Base-by-base conservation (phyloP, 495 filamentous ascomycete species). In the Pyrenula massariospora region DNA sequence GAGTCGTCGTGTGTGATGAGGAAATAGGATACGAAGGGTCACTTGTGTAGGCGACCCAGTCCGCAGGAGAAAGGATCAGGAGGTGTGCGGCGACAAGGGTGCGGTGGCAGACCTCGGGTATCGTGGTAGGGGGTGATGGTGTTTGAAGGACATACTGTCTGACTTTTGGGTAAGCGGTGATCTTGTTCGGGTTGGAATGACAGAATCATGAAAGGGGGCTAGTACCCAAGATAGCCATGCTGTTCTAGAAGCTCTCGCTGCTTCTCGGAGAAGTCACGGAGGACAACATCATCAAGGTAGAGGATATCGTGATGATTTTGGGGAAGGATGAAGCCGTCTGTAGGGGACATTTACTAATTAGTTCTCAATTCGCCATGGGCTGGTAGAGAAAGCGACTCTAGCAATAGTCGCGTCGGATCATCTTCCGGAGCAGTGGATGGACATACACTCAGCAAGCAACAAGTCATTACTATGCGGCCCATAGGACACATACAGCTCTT, bases 401-500 rank as follows among this genome's bases (percentile, higher is more conserved):
- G n/a, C n/a, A n/a, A n/a, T n/a, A n/a, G n/a, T n/a, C n/a, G n/a
- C n/a, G n/a, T n/a, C n/a, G n/a, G n/a, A n/a, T n/a, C n/a, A n/a
- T n/a, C n/a, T n/a, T n/a, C n/a, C n/a, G n/a, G n/a, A n/a, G n/a
- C n/a, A n/a, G n/a, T n/a, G n/a, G n/a, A n/a, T n/a, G n/a, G 0
- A 61, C 75, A 62, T 61, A 83, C 80, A 93, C 73, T 96, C 91
- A 2, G 81, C 79, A 2, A 95, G 77, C 2, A 87, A 75, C 57
- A 91, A 87, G 64, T 94, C 89, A 62, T 91, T 91, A 12, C 77
- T 73, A 69, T 96, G 91, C 50, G 70, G 63, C 2, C 91, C 91
- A 63, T 96, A 96, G 56, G 81, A 85, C 54, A 92, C 86, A 59
- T 77, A 85, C 8, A 96, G 70, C 63, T 96, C 88, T 36, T 91